phyloP scores from a whole-genome alignment of 108 stramenopile species.

The Discostella pseudostelligera region DNA sequence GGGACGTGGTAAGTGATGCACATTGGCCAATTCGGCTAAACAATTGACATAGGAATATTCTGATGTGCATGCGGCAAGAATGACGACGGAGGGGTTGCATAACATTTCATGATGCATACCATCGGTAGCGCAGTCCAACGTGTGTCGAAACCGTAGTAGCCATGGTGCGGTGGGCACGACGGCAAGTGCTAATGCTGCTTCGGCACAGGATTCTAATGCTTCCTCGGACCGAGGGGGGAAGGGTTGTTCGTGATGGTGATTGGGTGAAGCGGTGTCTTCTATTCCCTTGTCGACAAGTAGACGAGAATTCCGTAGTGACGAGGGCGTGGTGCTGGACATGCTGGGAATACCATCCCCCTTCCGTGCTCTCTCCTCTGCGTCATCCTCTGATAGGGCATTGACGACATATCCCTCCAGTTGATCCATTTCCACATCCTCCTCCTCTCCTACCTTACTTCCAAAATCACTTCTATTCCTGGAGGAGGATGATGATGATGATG shows the following conservation, averaged over 20 bases:
- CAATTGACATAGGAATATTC: constrained; percentile 30
- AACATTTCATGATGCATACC: constrained; percentile 49
- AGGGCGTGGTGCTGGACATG: constrained; percentile 19
- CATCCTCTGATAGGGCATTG: constrained; percentile 26
- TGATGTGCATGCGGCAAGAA: constrained; percentile 32
- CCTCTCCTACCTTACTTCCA: constrained; percentile 55
- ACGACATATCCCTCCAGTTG: constrained; percentile 62
- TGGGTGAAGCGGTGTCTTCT: constrained; percentile 14
- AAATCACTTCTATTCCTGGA: not conserved
- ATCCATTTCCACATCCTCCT: constrained; percentile 58
- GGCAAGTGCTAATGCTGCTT: constrained; percentile 68
- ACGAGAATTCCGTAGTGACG: constrained; percentile 1
- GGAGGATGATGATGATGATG: too few species aligned
- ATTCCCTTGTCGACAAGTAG: constrained; percentile 9
- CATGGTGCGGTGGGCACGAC: constrained; percentile 63
- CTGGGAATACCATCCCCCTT: constrained; percentile 28
- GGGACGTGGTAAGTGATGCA: constrained; percentile 62
- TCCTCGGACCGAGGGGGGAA: constrained; percentile 29
- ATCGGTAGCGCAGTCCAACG: constrained; percentile 67
- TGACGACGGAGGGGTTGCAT: constrained; percentile 34
- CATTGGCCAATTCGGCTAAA: constrained; percentile 45
- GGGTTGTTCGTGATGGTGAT: constrained; percentile 5
- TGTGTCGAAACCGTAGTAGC: constrained; percentile 66
- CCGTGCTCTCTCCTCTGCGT: constrained; percentile 19
- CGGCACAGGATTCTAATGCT: constrained; percentile 48